phyloP scores from a whole-genome alignment of 176 grass and related monocot species.

The Aegilops speltoides region DNA sequence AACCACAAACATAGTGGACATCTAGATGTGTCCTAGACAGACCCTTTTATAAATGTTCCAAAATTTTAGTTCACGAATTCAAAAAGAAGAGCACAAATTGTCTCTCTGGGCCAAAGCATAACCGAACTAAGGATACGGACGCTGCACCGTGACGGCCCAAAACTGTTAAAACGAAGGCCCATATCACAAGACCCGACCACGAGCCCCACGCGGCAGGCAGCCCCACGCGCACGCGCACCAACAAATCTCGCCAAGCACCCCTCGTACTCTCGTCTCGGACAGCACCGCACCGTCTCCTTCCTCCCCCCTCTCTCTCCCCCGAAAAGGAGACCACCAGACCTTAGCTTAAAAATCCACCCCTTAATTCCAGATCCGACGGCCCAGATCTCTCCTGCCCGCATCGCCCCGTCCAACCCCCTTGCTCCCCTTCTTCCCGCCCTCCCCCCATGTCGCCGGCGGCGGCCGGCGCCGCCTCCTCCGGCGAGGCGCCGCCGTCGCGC shows the following conservation, averaged over 20 bases:
- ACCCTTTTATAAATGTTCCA: too few species aligned
- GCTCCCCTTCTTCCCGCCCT: constrained; percentile 24
- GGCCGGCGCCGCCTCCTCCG: constrained; percentile 37
- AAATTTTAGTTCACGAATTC: too few species aligned
- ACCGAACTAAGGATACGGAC: too few species aligned
- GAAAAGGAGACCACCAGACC: constrained; percentile 1
- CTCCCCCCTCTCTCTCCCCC: background rate
- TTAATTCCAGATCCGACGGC: constrained; percentile 49
- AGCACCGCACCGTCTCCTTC: background rate
- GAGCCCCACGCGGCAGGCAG: background rate
- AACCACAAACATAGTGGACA: too few species aligned
- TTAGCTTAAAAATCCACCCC: constrained; percentile 10
- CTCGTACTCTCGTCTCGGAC: constrained; percentile 14
- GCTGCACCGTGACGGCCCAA: background rate
- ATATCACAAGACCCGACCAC: background rate
- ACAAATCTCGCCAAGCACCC: background rate
- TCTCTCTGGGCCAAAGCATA: too few species aligned
- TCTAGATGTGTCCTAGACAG: too few species aligned
- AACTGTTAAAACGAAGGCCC: background rate
- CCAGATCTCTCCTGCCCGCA: constrained; percentile 15
- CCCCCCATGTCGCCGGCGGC: constrained; percentile 44
- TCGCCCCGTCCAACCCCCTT: background rate
- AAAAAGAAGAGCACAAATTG: too few species aligned
- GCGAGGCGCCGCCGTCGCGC: constrained; percentile 4
- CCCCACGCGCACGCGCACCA: background rate